These are phyloP conservation scores for Rhodotorula sp. DNA, from an alignment of 1,284 basidiomycete genomes.

Conservation along the genomic window DNA sequence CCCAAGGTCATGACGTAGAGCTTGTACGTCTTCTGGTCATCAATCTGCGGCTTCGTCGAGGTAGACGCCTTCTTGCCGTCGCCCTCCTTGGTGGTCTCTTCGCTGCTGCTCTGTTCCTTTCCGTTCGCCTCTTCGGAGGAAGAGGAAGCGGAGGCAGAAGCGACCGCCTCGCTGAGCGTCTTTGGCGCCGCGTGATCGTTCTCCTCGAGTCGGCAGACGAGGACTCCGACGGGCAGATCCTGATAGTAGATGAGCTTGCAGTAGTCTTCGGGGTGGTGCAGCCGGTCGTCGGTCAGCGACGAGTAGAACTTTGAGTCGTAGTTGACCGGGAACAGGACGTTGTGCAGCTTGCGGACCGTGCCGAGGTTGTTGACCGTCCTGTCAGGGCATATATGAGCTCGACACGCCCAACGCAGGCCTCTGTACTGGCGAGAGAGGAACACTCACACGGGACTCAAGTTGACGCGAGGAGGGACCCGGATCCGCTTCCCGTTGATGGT, in stretches of 20 bases:
- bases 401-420: no score
- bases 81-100: not conserved
- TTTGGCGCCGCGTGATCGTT: not conserved
- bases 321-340: conserved; percentile 41
- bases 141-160: not conserved
- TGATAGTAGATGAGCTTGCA: conserved; percentile 49
- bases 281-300: conserved; percentile 25
- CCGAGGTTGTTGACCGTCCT: conserved; percentile 44
- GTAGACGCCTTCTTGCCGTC: conserved; percentile 1
- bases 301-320: conserved; percentile 44
- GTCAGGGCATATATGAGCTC: not conserved
- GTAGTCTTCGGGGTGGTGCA: conserved; percentile 41
- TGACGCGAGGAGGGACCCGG: conserved; percentile 35
- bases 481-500: conserved; percentile 33
- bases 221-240: conserved; percentile 50
- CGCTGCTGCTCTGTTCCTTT: not conserved
- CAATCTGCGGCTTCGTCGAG: not conserved
- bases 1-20: conserved; percentile 53
- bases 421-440: not conserved
- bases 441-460: conserved; percentile 30
- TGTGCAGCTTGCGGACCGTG: conserved; percentile 43
- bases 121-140: not conserved
- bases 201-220: conserved; percentile 49
- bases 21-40: conserved; percentile 33
- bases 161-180: conserved; percentile 15